phyloP scores from a whole-genome alignment of 2,329 filamentous ascomycete genomes.

The Aspergillus awamori region DNA sequence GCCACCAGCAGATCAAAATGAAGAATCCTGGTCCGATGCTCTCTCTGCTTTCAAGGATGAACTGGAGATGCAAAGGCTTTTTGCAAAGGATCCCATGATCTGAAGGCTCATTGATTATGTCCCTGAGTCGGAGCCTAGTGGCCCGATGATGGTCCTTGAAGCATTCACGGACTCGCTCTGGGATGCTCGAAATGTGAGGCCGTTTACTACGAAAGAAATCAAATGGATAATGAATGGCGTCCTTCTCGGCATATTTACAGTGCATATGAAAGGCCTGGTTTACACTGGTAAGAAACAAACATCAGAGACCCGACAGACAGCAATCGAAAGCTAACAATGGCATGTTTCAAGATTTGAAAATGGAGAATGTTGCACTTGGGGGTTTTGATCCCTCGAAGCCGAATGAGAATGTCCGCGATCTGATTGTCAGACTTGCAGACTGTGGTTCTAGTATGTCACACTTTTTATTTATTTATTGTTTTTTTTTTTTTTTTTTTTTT shows the following conservation, averaged over 20 bases:
- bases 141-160: background rate
- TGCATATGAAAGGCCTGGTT: background rate
- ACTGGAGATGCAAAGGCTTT: background rate
- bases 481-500: too few species aligned
- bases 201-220: background rate
- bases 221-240: background rate
- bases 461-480: background rate
- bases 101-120: background rate
- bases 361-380: background rate
- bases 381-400: background rate
- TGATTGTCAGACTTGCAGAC: background rate
- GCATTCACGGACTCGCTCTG: background rate
- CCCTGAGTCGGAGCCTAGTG: background rate
- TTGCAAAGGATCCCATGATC: background rate
- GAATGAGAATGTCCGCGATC: background rate
- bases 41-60: background rate
- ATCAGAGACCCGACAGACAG: too few species aligned
- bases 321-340: background rate
- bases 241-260: background rate
- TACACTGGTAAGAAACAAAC: background rate
- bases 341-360: background rate
- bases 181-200: background rate
- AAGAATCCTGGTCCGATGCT: background rate
- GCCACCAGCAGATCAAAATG: background rate
- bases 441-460: background rate